Conservation (phyloP, 192 early-diverging fungal species). For the Fimicolochytrium jonesii region DNA sequence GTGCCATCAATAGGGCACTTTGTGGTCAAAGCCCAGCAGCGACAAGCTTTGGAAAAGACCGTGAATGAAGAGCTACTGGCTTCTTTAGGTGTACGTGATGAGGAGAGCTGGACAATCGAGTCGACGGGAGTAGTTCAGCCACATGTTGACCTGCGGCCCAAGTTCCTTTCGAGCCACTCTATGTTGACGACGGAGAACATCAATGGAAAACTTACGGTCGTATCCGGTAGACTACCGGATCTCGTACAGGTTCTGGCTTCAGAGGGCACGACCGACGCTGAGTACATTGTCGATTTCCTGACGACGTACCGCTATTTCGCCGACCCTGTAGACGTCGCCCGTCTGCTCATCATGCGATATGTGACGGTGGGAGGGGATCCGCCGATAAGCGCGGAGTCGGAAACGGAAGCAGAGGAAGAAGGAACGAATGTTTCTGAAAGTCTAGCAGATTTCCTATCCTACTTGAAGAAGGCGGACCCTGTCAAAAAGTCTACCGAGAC, state of each 20-base stretch:
- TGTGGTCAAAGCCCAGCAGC: neutral
- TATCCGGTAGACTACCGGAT: constrained; percentile 13
- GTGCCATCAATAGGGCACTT: no score
- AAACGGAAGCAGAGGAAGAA: constrained; percentile 1
- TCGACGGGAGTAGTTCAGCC: no score
- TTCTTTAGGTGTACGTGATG: neutral
- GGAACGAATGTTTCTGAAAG: no score
- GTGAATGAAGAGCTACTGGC: constrained; percentile 1
- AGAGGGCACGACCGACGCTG: constrained; percentile 42
- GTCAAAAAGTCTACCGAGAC: neutral
- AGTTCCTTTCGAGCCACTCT: neutral
- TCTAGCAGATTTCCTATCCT: neutral
- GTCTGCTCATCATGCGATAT: constrained; percentile 60
- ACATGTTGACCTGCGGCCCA: neutral
- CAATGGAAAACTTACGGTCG: constrained; percentile 13
- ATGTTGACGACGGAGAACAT: constrained; percentile 2
- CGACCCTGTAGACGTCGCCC: constrained; percentile 57
- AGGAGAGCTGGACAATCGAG: no score
- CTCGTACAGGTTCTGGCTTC: constrained; percentile 31
- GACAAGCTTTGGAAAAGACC: neutral
- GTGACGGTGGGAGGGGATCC: constrained; percentile 44
- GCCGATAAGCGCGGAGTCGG: neutral
- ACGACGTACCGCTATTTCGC: constrained; percentile 66
- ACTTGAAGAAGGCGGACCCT: neutral
- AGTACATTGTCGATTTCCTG: constrained; percentile 60